Conservation (phyloP, 176 grass and related monocot genomes). For the Hordeum vulgare region DNA sequence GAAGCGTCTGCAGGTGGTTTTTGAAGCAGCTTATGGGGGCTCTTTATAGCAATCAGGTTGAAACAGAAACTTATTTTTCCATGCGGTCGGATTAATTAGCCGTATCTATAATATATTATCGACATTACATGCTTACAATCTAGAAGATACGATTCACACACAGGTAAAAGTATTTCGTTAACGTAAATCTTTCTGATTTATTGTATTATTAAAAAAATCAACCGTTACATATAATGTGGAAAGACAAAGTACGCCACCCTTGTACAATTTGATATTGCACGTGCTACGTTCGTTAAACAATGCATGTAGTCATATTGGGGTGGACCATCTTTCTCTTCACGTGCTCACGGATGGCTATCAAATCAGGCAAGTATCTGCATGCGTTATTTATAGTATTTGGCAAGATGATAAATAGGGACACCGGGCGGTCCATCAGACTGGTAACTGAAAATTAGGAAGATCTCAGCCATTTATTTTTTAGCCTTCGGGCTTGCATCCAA, state of each 20-base stretch:
- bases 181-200: neutral
- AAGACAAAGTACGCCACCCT: neutral
- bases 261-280: neutral
- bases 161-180: neutral
- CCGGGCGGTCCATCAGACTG: neutral
- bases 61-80: neutral
- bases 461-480: neutral
- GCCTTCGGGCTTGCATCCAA: neutral
- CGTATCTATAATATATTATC: neutral
- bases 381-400: neutral
- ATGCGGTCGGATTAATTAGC: neutral
- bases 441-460: neutral
- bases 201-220: neutral
- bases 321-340: neutral
- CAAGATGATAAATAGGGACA: neutral
- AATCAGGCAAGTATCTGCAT: neutral
- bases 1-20: neutral
- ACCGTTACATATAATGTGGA: too few relatives aligned
- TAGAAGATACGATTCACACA: neutral
- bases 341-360: neutral
- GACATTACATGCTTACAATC: neutral
- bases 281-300: neutral
- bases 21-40: neutral
- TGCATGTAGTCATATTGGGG: too few relatives aligned
- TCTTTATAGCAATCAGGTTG: neutral